Percentiles rank a stretch among this genome's conserved stretches.
These are phyloP conservation scores for Trichomonas gallinae DNA, from an alignment of 208 protist genomes.

Conservation along the genomic window DNA sequence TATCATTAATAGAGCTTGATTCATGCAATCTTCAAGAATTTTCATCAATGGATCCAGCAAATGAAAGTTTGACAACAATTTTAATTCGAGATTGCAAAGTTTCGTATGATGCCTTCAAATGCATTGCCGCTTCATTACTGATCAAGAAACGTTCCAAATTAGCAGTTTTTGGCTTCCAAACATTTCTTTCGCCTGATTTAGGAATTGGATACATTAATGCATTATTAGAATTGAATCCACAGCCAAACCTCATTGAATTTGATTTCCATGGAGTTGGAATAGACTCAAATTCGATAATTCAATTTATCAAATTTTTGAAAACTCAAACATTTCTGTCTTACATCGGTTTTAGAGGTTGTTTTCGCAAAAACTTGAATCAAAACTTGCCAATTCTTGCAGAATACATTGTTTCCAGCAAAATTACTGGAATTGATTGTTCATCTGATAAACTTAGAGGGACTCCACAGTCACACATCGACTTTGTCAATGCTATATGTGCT, in stretches of 20 bases:
- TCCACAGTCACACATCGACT: not conserved
- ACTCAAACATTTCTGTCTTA: not conserved
- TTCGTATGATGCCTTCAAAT: not conserved
- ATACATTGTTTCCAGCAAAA: not conserved
- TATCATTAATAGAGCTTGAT: not conserved
- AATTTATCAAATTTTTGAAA: not conserved
- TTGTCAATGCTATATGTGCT: not conserved
- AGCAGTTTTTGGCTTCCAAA: not conserved
- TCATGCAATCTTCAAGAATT: not conserved
- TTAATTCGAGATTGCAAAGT: not conserved
- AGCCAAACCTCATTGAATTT: not conserved
- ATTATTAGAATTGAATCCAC: not conserved
- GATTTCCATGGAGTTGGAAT: not conserved
- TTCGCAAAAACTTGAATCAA: not conserved
- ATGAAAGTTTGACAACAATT: not conserved
- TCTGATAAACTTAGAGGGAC: not conserved
- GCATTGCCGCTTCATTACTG: not conserved
- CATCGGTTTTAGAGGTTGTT: not conserved
- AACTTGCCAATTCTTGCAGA: not conserved
- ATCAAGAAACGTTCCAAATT: not conserved
- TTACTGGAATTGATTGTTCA: not conserved
- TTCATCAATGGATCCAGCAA: not conserved
- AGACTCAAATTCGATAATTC: not conserved
- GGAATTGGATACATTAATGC: not conserved
- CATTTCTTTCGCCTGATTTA: not conserved